phyloP scores from a whole-genome alignment of 2,329 filamentous ascomycete genomes.

The Microsporum audouinii region DNA sequence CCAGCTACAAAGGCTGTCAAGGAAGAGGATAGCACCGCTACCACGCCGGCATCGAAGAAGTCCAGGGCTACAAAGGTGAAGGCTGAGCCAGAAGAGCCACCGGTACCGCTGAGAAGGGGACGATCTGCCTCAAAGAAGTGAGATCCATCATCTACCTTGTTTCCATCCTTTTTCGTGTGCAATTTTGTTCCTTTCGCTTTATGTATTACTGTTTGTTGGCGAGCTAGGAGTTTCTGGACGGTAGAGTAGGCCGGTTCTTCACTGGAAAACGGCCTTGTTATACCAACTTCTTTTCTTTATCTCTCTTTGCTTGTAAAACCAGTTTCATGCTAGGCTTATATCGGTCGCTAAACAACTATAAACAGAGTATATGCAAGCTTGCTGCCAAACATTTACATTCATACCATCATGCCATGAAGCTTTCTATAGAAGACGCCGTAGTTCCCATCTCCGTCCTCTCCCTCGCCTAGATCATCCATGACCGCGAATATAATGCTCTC shows the following conservation, averaged over 20 bases:
- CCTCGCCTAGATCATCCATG: constrained; percentile 26
- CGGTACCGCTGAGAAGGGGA: constrained; percentile 10
- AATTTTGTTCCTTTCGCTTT: not conserved
- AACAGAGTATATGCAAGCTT: not conserved
- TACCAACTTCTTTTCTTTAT: not conserved
- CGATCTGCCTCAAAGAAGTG: constrained; percentile 11
- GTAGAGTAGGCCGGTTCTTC: not conserved
- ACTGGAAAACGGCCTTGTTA: not conserved
- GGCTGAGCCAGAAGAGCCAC: not conserved
- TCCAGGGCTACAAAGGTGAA: not conserved
- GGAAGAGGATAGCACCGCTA: not conserved
- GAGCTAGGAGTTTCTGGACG: not conserved
- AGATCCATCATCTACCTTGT: not conserved
- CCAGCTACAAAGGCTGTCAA: not conserved
- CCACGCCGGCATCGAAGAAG: not conserved
- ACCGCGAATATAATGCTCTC: constrained; percentile 55
- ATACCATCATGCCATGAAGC: constrained; percentile 23
- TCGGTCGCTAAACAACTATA: not conserved
- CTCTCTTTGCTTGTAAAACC: not conserved
- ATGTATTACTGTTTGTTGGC: not conserved
- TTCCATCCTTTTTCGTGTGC: not conserved
- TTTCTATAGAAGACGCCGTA: constrained; percentile 23
- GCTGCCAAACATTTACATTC: constrained; percentile 3
- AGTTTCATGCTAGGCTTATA: not conserved
- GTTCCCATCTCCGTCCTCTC: constrained; percentile 21